phyloP scores from a whole-genome alignment of 176 grass and related monocot genomes.

The Rhynchospora pubera region DNA sequence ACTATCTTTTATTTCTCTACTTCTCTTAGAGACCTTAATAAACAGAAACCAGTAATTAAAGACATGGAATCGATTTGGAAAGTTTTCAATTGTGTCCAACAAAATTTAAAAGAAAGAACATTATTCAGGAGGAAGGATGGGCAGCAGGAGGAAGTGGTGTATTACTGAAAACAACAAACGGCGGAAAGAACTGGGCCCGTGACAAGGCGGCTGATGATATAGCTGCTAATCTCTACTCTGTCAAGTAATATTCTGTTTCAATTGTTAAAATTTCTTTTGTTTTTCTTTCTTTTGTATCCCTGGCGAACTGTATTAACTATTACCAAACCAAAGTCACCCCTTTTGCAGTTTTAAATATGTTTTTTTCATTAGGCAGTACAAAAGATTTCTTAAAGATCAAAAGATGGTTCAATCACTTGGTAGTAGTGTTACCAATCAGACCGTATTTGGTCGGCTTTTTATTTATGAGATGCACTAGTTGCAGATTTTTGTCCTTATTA shows the following conservation, averaged over 20 bases:
- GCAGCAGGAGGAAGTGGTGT: constrained; percentile 86
- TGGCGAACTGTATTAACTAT: neutral
- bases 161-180: constrained; percentile 70
- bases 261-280: neutral
- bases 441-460: too few relatives aligned
- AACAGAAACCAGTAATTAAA: neutral
- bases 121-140: constrained; percentile 77
- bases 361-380: neutral
- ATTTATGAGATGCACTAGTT: too few relatives aligned
- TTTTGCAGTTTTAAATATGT: neutral
- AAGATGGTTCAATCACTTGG: neutral
- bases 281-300: neutral
- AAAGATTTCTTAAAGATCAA: neutral
- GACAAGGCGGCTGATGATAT: constrained; percentile 95
- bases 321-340: neutral
- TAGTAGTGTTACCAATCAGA: neutral
- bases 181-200: constrained; percentile 77
- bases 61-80: neutral
- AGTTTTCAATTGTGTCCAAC: neutral
- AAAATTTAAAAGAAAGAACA: neutral
- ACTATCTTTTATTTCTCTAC: neutral
- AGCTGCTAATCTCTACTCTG: constrained; percentile 77
- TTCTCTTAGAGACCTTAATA: neutral
- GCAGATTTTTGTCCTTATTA: neutral
- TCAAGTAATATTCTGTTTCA: constrained; percentile 52